These are phyloP conservation scores for Aurinia saxatilis DNA, from an alignment of 345 rosid species.

Conservation along the genomic window DNA sequence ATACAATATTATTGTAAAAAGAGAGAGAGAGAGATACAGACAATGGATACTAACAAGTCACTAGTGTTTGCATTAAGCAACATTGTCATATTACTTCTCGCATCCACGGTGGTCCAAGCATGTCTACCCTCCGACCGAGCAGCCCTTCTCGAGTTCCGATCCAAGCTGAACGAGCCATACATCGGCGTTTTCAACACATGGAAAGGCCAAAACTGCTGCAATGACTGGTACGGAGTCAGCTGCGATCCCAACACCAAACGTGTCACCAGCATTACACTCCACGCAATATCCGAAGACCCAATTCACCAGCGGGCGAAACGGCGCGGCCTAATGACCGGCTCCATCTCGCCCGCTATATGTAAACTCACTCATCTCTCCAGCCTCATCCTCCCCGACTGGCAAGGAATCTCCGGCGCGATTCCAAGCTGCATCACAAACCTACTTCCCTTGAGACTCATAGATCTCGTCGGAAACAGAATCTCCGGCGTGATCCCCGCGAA, in stretches of 20 bases:
- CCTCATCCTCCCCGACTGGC: conserved; percentile 65
- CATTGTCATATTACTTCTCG: conserved; percentile 13
- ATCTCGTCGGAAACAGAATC: conserved; percentile 61
- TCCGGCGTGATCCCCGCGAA: conserved; percentile 56
- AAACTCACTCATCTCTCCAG: conserved; percentile 49
- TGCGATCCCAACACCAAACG: conserved; percentile 51
- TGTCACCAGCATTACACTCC: conserved; percentile 63
- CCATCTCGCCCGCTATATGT: conserved; percentile 58
- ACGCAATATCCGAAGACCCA: conserved; percentile 83
- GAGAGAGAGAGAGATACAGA: not conserved
- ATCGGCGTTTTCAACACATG: conserved; percentile 69
- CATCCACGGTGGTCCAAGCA: conserved; percentile 28
- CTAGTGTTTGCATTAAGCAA: not conserved
- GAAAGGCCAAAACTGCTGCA: conserved; percentile 63
- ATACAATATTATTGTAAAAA: not conserved
- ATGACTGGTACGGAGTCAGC: conserved; percentile 73
- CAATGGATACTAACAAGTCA: not conserved
- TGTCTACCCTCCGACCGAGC: conserved; percentile 54
- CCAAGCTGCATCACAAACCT: conserved; percentile 55
- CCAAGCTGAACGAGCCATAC: conserved; percentile 59
- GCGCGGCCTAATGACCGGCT: conserved; percentile 70
- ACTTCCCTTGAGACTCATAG: conserved; percentile 47
- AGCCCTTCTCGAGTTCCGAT: conserved; percentile 49
- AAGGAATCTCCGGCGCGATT: conserved; percentile 59
- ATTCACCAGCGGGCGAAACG: conserved; percentile 55